Evolutionary conservation across 148 eudicot genomes (phyloP).

Genomic region (Fallopia convolvulus): DNA sequence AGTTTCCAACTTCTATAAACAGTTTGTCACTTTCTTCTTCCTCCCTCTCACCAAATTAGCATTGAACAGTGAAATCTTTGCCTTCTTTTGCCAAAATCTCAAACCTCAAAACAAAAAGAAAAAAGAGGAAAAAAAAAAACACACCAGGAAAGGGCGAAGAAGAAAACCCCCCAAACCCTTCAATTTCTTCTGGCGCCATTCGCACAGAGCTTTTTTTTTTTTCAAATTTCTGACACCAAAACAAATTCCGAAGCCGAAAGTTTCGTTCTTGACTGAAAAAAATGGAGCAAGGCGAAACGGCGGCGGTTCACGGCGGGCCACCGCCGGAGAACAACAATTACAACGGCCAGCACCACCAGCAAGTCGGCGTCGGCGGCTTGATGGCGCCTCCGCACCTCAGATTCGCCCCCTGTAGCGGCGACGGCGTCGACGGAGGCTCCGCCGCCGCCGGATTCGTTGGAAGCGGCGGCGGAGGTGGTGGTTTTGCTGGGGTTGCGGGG

Average conservation of each 20-base stretch:
- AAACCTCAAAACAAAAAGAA: not conserved
- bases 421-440: not conserved
- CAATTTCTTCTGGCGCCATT: slow-evolving; percentile 2
- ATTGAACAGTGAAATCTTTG: not conserved
- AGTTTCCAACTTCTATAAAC: slow-evolving; percentile 13
- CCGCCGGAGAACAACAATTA: not conserved
- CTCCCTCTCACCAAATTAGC: not conserved
- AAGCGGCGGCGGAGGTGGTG: not conserved
- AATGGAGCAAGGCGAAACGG: slow-evolving; percentile 9
- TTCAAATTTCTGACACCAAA: not conserved
- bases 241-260: not conserved
- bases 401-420: not conserved
- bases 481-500: not conserved
- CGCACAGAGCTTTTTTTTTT: not conserved
- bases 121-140: not conserved
- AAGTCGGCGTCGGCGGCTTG: not conserved
- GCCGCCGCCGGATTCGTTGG: not conserved
- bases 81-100: not conserved
- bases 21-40: slow-evolving; percentile 8
- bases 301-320: not conserved
- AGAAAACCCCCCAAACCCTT: not conserved
- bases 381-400: slow-evolving; percentile 10
- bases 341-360: slow-evolving; percentile 12
- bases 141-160: not conserved
- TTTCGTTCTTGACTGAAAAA: not conserved